A percentile compares a stretch with the other conserved stretches of the same genome.
Evolutionary conservation across 768 basidiomycete genomes (phyloP).

Genomic region (Tremella mesenterica): DNA sequence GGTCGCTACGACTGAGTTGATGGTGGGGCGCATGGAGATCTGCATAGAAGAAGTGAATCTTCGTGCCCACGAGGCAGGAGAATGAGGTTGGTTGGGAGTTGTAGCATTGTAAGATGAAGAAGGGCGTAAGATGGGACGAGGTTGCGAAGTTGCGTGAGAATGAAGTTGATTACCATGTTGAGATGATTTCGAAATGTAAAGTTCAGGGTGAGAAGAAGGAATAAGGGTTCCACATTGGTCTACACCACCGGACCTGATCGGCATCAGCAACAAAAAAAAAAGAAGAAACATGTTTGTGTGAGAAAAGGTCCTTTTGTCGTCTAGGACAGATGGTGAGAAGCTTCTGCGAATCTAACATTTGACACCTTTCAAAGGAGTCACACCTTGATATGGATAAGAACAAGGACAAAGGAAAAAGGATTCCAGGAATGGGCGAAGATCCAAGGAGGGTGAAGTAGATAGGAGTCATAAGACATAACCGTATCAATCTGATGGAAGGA

Average conservation of each 20-base stretch:
- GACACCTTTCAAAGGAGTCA: no score
- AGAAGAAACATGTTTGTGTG: no score
- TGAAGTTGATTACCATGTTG: background rate
- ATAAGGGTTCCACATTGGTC: background rate
- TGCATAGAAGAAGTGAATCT: background rate
- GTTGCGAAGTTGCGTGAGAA: background rate
- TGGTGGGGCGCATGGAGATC: background rate
- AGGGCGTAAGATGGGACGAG: background rate
- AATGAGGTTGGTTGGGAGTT: background rate
- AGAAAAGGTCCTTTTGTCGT: no score
- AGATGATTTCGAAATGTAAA: background rate
- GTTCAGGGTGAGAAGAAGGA: background rate
- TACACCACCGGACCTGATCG: background rate
- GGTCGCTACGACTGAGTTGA: no score
- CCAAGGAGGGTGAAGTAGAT: no score
- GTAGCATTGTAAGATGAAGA: background rate
- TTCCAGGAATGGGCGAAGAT: no score
- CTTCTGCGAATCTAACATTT: no score
- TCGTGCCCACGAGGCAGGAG: background rate
- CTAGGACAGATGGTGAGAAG: no score
- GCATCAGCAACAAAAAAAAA: background rate
- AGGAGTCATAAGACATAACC: no score
- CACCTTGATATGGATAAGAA: no score
- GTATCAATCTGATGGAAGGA: background rate
- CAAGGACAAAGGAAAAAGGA: no score